Percentiles rank a stretch among this genome's conserved stretches.
Conservation (phyloP, 2,329 filamentous ascomycete genomes). For the Penicillium nordicum region DNA sequence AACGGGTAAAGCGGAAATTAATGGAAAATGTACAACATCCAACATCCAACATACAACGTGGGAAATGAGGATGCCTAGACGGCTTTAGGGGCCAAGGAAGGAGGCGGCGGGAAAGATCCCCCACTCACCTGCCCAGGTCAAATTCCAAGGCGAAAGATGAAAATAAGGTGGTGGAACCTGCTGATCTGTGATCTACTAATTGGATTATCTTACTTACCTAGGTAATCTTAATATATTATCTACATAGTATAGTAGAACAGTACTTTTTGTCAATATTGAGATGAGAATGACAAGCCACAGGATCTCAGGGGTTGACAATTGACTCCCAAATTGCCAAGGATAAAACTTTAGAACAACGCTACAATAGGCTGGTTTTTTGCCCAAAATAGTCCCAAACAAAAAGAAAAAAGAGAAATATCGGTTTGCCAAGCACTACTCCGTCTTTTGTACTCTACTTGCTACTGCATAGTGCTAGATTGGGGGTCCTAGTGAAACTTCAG, state of each 20-base stretch:
- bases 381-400: not conserved
- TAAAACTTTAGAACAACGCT: not conserved
- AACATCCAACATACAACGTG: not conserved
- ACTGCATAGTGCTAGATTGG: not conserved
- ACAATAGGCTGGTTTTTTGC: not conserved
- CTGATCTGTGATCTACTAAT: constrained; percentile 11
- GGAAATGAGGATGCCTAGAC: constrained; percentile 10
- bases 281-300: not conserved
- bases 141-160: too few species aligned
- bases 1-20: not conserved
- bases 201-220: not conserved
- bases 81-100: too few species aligned
- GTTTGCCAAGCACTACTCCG: not conserved
- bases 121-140: too few species aligned
- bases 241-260: not conserved
- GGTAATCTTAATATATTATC: not conserved
- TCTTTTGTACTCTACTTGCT: not conserved
- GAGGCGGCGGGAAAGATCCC: too few species aligned
- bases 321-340: not conserved
- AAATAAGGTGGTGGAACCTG: constrained; percentile 22
- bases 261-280: not conserved
- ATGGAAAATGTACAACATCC: not conserved
- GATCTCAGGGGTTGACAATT: not conserved
- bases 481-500: not conserved
- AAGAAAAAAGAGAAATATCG: not conserved